Evolutionary conservation across 1,139 yeast species (phyloP).

Genomic region (Suhomyces taliae): DNA sequence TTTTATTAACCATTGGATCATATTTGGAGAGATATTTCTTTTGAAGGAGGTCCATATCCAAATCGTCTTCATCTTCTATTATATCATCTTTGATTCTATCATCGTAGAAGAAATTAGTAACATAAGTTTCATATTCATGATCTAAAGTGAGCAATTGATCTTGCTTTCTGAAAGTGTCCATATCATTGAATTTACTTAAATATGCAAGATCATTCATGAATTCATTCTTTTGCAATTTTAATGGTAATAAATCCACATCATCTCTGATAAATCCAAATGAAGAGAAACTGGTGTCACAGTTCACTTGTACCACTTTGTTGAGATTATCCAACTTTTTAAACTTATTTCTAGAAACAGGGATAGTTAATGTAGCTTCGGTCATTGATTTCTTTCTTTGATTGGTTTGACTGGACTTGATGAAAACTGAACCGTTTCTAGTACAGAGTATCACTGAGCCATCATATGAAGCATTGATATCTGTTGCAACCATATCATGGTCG

Average conservation of each 20-base stretch:
- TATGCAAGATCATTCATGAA: conserved; percentile 49
- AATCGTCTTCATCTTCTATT: not conserved
- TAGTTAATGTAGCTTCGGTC: conserved; percentile 29
- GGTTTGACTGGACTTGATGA: conserved; percentile 27
- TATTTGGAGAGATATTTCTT: conserved; percentile 17
- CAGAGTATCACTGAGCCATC: conserved; percentile 72
- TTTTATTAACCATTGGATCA: conserved; percentile 17
- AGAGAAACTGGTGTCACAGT: conserved; percentile 64
- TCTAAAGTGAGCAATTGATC: conserved; percentile 30
- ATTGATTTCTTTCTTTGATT: conserved; percentile 34
- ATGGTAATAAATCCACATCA: conserved; percentile 57
- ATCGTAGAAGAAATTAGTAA: conserved; percentile 25
- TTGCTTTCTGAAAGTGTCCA: conserved; percentile 27
- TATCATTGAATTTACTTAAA: conserved; percentile 45
- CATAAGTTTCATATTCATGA: conserved; percentile 23
- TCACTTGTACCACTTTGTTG: conserved; percentile 57
- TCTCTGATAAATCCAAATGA: conserved; percentile 72
- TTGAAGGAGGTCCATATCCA: conserved; percentile 19
- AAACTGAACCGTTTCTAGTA: conserved; percentile 69
- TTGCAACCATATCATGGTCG: conserved; percentile 47
- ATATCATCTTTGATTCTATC: conserved; percentile 15
- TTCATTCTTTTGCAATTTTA: conserved; percentile 44
- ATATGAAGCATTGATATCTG: conserved; percentile 65
- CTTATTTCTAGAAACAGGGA: conserved; percentile 39
- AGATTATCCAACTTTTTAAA: conserved; percentile 55